Base-by-base conservation (phyloP, 176 grass and related monocot genomes). In the Poa annua region DNA sequence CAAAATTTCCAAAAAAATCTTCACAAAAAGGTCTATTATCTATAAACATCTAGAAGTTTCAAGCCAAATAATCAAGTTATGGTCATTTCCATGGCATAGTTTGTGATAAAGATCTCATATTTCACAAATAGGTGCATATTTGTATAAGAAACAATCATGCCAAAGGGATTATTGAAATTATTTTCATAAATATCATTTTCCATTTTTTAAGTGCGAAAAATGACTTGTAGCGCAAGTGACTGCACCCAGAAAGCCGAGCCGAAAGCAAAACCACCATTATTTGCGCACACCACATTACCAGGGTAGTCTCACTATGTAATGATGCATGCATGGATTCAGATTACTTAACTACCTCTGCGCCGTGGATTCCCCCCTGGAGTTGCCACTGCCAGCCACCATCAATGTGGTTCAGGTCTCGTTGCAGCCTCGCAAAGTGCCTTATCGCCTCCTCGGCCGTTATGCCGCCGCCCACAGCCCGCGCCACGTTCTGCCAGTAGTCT, bases 401-500 rank as follows among this genome's bases (percentile, higher is more conserved):
- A 39, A 90, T 90, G n/a, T 54, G 11, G 8, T 19, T 0, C 8
- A 87, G 2, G 6, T 90, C 88, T 3, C 25, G 12, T 0, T 8
- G 0, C 22, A 90, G 24, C 36, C 8, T 0, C 21, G 16, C 51
- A 0, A 20, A 84, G 70, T 90, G 89, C 70, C 21, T 59, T 53
- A 13, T 87, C 49, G 76, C 76, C 3, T 90, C 89, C 3, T 90
- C 89, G 0, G 11, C 85, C 0, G 89, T 29, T 61, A 36, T 90
- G n/a, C 85, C 69, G 0, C 6, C 24, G 9, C 87, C 87, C 41
- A 87, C 89, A 0, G 41, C 77, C 66, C 81, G 87, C 5, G 93
- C 93, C 52, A 95, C 88, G 2, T 95, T 95, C 38, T 90, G 64
- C 87, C 87, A 95, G 20, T 62, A 41, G 64, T 95, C 90, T 0